Evolutionary conservation across 1,139 yeast species (phyloP).

Genomic region (Pichia sp.): DNA sequence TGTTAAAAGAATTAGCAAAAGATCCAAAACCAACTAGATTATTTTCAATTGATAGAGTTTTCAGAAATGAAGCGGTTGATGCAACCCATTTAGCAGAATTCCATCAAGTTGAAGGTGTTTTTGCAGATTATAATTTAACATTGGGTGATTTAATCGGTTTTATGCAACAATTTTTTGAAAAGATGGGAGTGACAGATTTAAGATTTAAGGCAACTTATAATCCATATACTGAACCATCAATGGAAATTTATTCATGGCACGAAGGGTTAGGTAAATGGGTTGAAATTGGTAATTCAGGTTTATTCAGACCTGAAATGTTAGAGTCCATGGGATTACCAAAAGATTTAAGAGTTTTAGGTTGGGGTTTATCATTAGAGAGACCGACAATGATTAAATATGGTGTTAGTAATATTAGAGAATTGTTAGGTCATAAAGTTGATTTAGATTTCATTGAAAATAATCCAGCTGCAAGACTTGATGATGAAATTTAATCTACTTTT

Average conservation of each 20-base stretch:
- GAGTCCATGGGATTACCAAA: conserved; percentile 97
- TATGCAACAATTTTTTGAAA: conserved; percentile 94
- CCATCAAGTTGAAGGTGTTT: conserved; percentile 98
- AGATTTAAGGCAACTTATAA: conserved; percentile 98
- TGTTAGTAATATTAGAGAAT: conserved; percentile 89
- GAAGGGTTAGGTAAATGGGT: conserved; percentile 95
- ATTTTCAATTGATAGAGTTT: conserved; percentile 95
- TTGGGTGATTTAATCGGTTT: conserved; percentile 96
- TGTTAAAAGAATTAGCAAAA: conserved; percentile 81
- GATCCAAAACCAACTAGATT: conserved; percentile 89
- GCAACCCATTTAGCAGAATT: conserved; percentile 99
- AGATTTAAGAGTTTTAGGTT: conserved; percentile 90
- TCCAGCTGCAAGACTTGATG: conserved; percentile 96
- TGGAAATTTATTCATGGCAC: conserved; percentile 97
- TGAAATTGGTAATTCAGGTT: conserved; percentile 98
- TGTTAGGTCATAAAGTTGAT: conserved; percentile 90
- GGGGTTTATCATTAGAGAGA: conserved; percentile 96
- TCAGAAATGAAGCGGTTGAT: conserved; percentile 99
- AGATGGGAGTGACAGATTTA: conserved; percentile 94
- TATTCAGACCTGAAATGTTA: conserved; percentile 99
- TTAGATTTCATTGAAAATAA: conserved; percentile 90
- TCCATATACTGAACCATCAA: conserved; percentile 98
- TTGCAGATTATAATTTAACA: conserved; percentile 93
- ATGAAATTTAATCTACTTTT: conserved; percentile 39
- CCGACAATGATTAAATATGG: conserved; percentile 99